Conservation (phyloP, 345 rosid species). For the Crucihimalaya himalaica region DNA sequence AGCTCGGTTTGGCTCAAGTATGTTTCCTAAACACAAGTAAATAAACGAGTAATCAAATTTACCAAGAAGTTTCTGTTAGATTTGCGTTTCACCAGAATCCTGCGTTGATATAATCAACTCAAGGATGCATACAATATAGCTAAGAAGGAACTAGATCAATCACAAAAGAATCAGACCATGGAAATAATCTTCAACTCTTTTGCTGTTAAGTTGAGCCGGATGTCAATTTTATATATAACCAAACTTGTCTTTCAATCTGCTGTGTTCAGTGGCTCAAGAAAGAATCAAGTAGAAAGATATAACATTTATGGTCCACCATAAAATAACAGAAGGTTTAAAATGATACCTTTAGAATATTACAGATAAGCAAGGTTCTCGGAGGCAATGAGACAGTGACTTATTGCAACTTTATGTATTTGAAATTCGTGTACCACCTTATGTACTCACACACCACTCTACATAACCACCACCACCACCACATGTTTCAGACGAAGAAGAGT, state of each 20-base stretch:
- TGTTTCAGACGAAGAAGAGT: constrained; percentile 61
- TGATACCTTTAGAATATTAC: constrained; percentile 21
- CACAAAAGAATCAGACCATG: background rate
- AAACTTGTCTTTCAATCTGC: background rate
- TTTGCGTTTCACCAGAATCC: constrained; percentile 12
- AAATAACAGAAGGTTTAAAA: constrained; percentile 2
- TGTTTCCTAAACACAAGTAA: constrained; percentile 11
- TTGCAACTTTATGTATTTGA: constrained; percentile 54
- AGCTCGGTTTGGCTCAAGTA: background rate
- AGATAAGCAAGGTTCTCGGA: constrained; percentile 29
- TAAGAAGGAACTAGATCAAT: background rate
- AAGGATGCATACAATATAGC: constrained; percentile 1
- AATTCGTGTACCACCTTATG: constrained; percentile 70
- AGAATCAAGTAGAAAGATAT: constrained; percentile 3
- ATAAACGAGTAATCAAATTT: background rate
- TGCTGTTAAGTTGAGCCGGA: background rate
- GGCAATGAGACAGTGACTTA: constrained; percentile 28
- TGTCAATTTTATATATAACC: background rate
- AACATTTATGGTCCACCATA: constrained; percentile 4
- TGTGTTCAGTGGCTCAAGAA: background rate
- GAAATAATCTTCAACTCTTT: background rate
- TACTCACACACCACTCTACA: constrained; percentile 82
- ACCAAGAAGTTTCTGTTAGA: background rate
- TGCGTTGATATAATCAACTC: background rate
- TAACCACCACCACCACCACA: constrained; percentile 49